phyloP scores from a whole-genome alignment of 2,329 filamentous ascomycete species.

The Nemania abortiva region DNA sequence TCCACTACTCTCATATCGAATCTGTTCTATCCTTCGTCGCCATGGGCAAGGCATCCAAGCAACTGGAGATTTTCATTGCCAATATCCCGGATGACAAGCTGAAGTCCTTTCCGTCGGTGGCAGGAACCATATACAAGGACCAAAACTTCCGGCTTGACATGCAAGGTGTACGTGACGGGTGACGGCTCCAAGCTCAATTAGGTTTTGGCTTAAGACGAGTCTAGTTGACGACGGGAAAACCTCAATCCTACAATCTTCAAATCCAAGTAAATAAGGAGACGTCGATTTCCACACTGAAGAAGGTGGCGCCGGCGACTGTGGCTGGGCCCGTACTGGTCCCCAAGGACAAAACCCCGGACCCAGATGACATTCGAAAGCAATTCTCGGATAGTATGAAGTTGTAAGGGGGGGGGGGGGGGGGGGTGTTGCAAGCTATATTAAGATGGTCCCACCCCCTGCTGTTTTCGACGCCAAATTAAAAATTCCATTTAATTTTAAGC shows the following conservation, averaged over 20 bases:
- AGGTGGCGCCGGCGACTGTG: slow-evolving; percentile 10
- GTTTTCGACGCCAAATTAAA: no score
- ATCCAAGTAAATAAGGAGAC: slow-evolving; percentile 18
- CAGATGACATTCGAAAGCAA: slow-evolving; percentile 13
- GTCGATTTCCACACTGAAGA: slow-evolving; percentile 12
- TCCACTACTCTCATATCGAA: slow-evolving; percentile 11
- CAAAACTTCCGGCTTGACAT: slow-evolving; percentile 14
- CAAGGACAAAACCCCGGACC: slow-evolving; percentile 2
- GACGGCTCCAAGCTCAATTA: slow-evolving; percentile 11
- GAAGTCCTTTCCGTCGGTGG: background rate
- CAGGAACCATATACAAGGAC: slow-evolving; percentile 11
- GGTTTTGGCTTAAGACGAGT: slow-evolving; percentile 2
- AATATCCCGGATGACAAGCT: slow-evolving; percentile 13
- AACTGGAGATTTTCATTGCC: slow-evolving; percentile 10
- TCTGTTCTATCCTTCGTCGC: slow-evolving; percentile 11
- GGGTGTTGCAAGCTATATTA: no score
- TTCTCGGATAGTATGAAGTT: slow-evolving; percentile 12
- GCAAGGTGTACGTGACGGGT: slow-evolving; percentile 14
- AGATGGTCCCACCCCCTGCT: no score
- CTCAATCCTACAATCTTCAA: slow-evolving; percentile 14
- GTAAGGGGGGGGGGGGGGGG: background rate
- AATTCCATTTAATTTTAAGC: no score
- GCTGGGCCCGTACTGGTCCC: slow-evolving; percentile 15
- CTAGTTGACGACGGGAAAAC: slow-evolving; percentile 13
- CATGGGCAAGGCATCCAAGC: slow-evolving; percentile 12